phyloP scores from a whole-genome alignment of 345 rosid genomes.

The Acer campestre region DNA sequence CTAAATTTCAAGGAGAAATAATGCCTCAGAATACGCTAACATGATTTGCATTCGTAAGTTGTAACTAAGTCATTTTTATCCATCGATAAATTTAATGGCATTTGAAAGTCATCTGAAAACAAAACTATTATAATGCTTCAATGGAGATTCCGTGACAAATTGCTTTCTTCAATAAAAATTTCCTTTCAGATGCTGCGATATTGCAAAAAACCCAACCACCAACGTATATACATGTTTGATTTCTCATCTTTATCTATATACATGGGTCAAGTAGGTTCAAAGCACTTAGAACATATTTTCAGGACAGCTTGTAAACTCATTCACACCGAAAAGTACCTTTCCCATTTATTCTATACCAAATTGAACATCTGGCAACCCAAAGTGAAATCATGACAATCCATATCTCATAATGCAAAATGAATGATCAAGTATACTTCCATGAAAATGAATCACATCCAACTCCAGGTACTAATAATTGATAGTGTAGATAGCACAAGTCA shows the following conservation, averaged over 20 bases:
- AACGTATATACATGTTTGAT: background rate
- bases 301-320: background rate
- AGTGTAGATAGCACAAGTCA: background rate
- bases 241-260: background rate
- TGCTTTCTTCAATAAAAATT: background rate
- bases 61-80: background rate
- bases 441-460: background rate
- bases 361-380: background rate
- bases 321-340: background rate
- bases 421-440: background rate
- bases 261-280: background rate
- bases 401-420: background rate
- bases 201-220: background rate
- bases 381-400: background rate
- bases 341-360: background rate
- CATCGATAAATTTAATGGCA: background rate
- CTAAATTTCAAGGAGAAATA: background rate
- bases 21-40: background rate
- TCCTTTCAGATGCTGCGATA: background rate
- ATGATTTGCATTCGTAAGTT: background rate
- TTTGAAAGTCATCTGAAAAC: background rate
- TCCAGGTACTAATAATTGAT: background rate
- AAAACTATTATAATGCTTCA: background rate
- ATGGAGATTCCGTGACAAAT: background rate
- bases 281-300: background rate